These are phyloP conservation scores for Sporothrix dimorphospora DNA, from an alignment of 2,329 filamentous ascomycete genomes.

Conservation along the genomic window DNA sequence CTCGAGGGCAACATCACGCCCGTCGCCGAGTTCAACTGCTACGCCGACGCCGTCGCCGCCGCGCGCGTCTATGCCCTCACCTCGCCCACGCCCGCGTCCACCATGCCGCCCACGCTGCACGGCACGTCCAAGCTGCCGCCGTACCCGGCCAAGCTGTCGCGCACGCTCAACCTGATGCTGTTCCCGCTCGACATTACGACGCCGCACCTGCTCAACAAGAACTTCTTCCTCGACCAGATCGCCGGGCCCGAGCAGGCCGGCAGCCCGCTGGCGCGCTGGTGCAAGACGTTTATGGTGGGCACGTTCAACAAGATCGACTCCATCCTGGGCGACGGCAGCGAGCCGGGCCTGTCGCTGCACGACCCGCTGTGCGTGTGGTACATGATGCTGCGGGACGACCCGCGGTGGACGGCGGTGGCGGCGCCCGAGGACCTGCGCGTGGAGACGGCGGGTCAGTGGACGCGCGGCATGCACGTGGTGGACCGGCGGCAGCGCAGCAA, in stretches of 20 bases:
- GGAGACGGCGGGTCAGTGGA: constrained; percentile 93
- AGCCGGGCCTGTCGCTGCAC: constrained; percentile 69
- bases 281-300: constrained; percentile 69
- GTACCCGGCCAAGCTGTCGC: constrained; percentile 68
- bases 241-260: constrained; percentile 60
- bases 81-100: constrained; percentile 71
- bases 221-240: constrained; percentile 61
- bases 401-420: constrained; percentile 59
- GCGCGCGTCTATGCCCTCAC: constrained; percentile 79
- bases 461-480: constrained; percentile 83
- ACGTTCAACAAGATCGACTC: constrained; percentile 70
- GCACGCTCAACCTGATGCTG: constrained; percentile 66
- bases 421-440: constrained; percentile 81
- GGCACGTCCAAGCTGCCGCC: constrained; percentile 55
- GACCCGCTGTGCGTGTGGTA: constrained; percentile 83
- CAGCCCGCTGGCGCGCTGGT: constrained; percentile 76
- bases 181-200: constrained; percentile 80
- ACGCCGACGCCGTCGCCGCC: constrained; percentile 79
- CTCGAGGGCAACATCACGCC: constrained; percentile 82
- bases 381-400: constrained; percentile 63
- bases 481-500: constrained; percentile 69
- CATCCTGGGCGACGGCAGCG: constrained; percentile 60
- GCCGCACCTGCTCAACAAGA: constrained; percentile 65
- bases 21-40: constrained; percentile 92
- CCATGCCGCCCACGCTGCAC: constrained; percentile 71